Conservation (phyloP, 1,139 yeast species). For the Debaryomycetaceae sp. region DNA sequence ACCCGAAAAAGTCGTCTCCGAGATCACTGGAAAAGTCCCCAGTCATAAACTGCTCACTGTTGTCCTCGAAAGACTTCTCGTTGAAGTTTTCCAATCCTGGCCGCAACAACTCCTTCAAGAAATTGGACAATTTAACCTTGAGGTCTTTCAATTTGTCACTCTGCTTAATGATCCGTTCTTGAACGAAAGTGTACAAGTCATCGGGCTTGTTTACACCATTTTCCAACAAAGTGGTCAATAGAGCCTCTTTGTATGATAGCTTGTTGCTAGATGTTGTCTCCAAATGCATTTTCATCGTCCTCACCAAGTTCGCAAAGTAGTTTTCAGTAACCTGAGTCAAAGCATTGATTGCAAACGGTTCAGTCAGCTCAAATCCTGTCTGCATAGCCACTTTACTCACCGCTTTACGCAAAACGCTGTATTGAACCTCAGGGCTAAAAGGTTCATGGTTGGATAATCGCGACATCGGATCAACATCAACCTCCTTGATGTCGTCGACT, state of each 20-base stretch:
- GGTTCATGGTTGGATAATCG: constrained; percentile 65
- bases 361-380: constrained; percentile 86
- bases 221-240: constrained; percentile 65
- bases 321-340: constrained; percentile 81
- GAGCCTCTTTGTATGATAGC: constrained; percentile 39
- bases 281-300: constrained; percentile 62
- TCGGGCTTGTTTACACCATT: constrained; percentile 85
- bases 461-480: constrained; percentile 77
- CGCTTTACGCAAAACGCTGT: constrained; percentile 61
- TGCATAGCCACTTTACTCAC: constrained; percentile 85
- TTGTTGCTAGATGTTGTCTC: constrained; percentile 58
- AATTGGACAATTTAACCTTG: constrained; percentile 61
- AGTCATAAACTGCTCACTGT: constrained; percentile 87
- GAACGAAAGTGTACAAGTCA: constrained; percentile 67
- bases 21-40: constrained; percentile 92
- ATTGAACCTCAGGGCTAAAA: constrained; percentile 54
- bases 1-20: constrained; percentile 97
- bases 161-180: constrained; percentile 70
- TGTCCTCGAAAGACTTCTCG: constrained; percentile 80
- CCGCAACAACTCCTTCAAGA: constrained; percentile 74
- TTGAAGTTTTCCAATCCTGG: constrained; percentile 75
- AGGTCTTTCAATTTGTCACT: constrained; percentile 66
- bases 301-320: constrained; percentile 70
- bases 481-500: constrained; percentile 55
- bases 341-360: constrained; percentile 72